Percentiles rank a stretch among this genome's conserved stretches.
Evolutionary conservation across 139 green algal genomes (phyloP).

Genomic region (Diplosphaera chodatii): DNA sequence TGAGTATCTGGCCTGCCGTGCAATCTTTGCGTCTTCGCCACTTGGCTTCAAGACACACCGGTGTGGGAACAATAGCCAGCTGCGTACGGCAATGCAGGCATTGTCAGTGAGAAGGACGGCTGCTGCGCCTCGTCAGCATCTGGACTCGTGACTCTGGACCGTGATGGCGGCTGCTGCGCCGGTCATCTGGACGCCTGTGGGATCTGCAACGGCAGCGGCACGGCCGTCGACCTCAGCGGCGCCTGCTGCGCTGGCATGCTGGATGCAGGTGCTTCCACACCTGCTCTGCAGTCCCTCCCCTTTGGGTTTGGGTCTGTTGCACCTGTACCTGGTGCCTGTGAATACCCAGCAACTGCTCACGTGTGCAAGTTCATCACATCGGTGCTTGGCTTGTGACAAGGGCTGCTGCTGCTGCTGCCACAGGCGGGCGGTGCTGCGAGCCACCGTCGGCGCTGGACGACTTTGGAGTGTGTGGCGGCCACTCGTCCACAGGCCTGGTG

Average conservation of each 20-base stretch:
- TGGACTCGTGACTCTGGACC: constrained; percentile 21
- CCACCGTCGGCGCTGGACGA: constrained; percentile 26
- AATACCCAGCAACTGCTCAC: no score
- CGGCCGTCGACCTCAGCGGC: constrained; percentile 28
- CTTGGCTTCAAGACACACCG: no score
- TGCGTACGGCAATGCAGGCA: no score
- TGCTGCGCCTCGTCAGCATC: constrained; percentile 5
- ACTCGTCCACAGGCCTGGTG: constrained; percentile 28
- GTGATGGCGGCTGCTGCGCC: constrained; percentile 29
- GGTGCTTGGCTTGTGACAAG: not conserved
- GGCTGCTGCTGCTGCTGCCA: not conserved
- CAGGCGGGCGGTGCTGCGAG: not conserved
- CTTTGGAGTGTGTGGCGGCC: constrained; percentile 46
- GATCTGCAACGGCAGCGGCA: constrained; percentile 34
- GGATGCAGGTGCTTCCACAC: not conserved
- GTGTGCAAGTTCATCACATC: no score
- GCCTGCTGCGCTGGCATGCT: constrained; percentile 20
- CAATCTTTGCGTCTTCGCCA: no score
- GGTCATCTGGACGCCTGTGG: constrained; percentile 39
- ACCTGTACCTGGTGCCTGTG: no score
- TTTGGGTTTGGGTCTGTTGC: no score
- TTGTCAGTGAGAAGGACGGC: constrained; percentile 7
- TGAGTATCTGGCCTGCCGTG: no score
- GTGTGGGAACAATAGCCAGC: no score
- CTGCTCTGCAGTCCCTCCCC: no score